Evolutionary conservation across 495 filamentous ascomycete genomes (phyloP).

Genomic region (Amniculicola lignicola): DNA sequence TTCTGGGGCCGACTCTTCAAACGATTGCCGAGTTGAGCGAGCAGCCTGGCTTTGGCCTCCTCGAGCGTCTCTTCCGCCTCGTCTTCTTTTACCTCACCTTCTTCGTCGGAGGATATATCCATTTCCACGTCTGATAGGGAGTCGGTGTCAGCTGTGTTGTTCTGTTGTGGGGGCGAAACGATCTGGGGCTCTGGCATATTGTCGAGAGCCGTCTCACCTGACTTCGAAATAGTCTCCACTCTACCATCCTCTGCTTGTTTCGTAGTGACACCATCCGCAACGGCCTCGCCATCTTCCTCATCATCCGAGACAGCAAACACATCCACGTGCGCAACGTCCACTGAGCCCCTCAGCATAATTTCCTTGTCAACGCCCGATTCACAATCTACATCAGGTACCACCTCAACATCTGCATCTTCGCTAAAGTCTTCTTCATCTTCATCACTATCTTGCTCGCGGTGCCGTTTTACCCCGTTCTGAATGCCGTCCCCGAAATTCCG

Average conservation of each 20-base stretch:
- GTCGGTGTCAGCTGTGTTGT: too few species aligned
- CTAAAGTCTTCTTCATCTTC: neutral
- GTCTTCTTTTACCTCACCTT: conserved; percentile 5
- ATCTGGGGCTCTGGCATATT: too few species aligned
- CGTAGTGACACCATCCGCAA: too few species aligned
- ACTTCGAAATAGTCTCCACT: too few species aligned
- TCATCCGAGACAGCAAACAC: neutral
- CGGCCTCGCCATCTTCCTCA: neutral
- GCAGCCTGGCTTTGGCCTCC: conserved; percentile 57
- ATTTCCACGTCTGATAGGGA: conserved; percentile 15
- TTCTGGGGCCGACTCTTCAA: neutral
- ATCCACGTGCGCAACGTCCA: neutral
- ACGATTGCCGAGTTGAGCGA: conserved; percentile 46
- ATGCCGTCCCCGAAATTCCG: conserved; percentile 40
- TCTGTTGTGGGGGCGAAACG: too few species aligned
- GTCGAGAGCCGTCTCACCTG: too few species aligned
- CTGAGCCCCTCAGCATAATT: neutral
- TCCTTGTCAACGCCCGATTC: neutral
- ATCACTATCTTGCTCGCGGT: neutral
- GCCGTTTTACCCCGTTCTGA: neutral
- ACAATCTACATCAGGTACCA: conserved; percentile 3
- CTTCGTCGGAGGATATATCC: conserved; percentile 18
- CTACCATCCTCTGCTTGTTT: too few species aligned
- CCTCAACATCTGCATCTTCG: conserved; percentile 5
- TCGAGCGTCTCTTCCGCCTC: conserved; percentile 43